These are phyloP conservation scores for Comarum palustre DNA, from an alignment of 306 rosid species.

Conservation along the genomic window DNA sequence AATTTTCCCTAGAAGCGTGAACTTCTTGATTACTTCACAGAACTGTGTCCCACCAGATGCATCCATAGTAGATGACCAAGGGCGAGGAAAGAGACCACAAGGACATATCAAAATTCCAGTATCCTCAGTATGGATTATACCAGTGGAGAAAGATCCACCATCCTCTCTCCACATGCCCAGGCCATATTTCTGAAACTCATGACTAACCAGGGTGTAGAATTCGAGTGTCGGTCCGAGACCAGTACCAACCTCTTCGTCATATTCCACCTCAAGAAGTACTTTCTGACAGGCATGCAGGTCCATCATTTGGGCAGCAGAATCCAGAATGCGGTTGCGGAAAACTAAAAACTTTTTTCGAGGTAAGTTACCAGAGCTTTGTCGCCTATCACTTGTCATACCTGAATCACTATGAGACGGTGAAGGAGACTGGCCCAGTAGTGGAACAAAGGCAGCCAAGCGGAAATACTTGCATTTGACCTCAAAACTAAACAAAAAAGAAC, in stretches of 20 bases:
- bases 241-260: slow-evolving; percentile 93
- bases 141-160: slow-evolving; percentile 32
- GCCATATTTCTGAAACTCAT: slow-evolving; percentile 77
- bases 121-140: slow-evolving; percentile 40
- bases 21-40: slow-evolving; percentile 61
- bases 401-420: slow-evolving; percentile 45
- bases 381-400: slow-evolving; percentile 46
- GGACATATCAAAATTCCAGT: slow-evolving; percentile 36
- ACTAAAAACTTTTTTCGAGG: slow-evolving; percentile 82
- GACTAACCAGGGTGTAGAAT: slow-evolving; percentile 90
- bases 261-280: slow-evolving; percentile 87
- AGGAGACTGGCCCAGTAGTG: slow-evolving; percentile 43
- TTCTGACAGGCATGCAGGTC: slow-evolving; percentile 60
- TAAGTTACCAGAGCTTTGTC: slow-evolving; percentile 42
- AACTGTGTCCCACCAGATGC: slow-evolving; percentile 44
- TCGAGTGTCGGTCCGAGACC: slow-evolving; percentile 99
- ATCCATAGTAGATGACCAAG: slow-evolving; percentile 56
- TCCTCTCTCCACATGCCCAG: slow-evolving; percentile 91
- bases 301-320: slow-evolving; percentile 92
- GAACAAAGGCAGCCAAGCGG: slow-evolving; percentile 73
- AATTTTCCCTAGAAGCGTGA: slow-evolving; percentile 79
- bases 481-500: slow-evolving; percentile 82
- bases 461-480: slow-evolving; percentile 93
- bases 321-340: slow-evolving; percentile 61
- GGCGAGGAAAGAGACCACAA: slow-evolving; percentile 83